Base-by-base conservation (phyloP, 2,329 filamentous ascomycete species). In the Aspergillus brasiliensis region DNA sequence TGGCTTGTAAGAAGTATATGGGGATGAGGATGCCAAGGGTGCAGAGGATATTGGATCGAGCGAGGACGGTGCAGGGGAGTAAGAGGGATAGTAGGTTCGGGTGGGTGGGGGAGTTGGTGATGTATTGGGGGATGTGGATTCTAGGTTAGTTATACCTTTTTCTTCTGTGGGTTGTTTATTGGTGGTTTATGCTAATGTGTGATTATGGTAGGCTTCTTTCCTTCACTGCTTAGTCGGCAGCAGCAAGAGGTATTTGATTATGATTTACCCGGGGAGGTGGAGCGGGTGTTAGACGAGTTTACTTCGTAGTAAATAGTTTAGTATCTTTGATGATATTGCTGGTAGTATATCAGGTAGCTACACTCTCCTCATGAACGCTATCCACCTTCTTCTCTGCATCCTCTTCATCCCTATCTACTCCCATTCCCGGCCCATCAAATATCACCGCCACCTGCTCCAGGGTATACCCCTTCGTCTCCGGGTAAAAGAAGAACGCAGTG, bases 41-140 rank as follows among this genome's bases (percentile, higher is more conserved):
- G 0, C 68, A 72, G 11, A 57, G 38, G 1, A 75, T 80, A 13
- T 56, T 75, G 55, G 65, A 72, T 1, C 63, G 68, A 19, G 73
- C 74, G 3, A 70, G 69, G 63, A 58, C 65, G 15, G 74, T 70
- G 60, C 73, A 79, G 54, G 66, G 66, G 17, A 68, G 60, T 13
- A 80, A 80, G 60, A 64, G 68, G 42, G 61, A 74, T 34, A 72
- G n/a, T n/a, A n/a, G n/a, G n/a, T n/a, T n/a, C 77, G 70, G 62
- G 64, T 3, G 8, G 73, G 0, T 17, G 1, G 59, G 71, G 58
- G 78, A 80, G 59, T 77, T 68, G 58, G 19, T 71, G 10, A 77
- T 79, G 73, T 79, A 80, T 54, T 60, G 65, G 34, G 54, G 70
- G 6, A 67, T 80, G 52, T 78, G 73, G 66, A 56, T 78, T 3